Percentiles rank a stretch among this genome's conserved stretches.
Conservation (phyloP, 139 green algal genomes). For the Trebouxia sp. region DNA sequence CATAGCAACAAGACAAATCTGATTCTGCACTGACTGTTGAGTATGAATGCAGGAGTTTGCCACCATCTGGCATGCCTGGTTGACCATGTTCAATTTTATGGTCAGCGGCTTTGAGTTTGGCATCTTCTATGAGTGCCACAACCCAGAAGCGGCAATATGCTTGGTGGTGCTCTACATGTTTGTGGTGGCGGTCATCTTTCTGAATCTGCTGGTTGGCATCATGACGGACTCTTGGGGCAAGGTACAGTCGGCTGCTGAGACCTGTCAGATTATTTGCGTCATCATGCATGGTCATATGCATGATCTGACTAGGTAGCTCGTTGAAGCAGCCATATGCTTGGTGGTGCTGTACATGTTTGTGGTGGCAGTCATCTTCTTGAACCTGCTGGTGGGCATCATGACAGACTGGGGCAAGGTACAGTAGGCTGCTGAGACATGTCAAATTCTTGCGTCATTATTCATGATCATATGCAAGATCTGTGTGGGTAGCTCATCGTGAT, state of each 20-base stretch:
- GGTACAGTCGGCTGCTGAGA: too few species aligned
- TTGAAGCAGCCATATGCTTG: neutral
- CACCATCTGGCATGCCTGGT: slow-evolving; percentile 11
- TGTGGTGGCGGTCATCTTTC: slow-evolving; percentile 20
- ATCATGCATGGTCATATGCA: too few species aligned
- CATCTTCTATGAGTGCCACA: slow-evolving; percentile 24
- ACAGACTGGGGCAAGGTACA: too few species aligned
- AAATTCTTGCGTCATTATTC: neutral
- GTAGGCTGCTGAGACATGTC: neutral
- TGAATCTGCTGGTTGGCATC: slow-evolving; percentile 19
- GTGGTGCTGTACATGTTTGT: too few species aligned
- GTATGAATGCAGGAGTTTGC: slow-evolving; percentile 20
- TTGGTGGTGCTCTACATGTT: slow-evolving; percentile 25
- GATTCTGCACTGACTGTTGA: too few species aligned
- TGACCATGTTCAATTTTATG: slow-evolving; percentile 31
- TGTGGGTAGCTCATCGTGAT: neutral
- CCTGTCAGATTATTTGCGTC: too few species aligned
- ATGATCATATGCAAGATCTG: slow-evolving; percentile 27
- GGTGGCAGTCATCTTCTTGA: too few species aligned
- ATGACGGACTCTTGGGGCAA: slow-evolving; percentile 20
- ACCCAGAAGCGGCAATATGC: neutral
- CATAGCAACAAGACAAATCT: too few species aligned
- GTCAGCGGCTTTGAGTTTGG: slow-evolving; percentile 16
- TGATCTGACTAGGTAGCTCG: too few species aligned
- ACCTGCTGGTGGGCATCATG: too few species aligned